Conservation (phyloP, 768 basidiomycete genomes). For the Hypholoma sublateritium region DNA sequence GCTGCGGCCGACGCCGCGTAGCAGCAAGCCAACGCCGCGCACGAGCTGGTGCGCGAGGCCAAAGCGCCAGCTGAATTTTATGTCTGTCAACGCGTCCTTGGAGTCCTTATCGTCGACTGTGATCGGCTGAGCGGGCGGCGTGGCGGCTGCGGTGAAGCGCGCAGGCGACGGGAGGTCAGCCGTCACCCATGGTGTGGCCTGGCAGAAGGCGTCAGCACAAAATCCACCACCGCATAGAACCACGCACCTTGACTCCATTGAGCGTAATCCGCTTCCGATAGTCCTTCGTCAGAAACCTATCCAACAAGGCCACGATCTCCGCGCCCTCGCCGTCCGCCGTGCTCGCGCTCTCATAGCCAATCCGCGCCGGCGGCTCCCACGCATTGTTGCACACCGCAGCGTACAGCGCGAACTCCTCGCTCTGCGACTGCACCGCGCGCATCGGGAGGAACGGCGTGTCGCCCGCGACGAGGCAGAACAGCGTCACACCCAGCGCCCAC, state of each 20-base stretch:
- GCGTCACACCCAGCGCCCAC: conserved; percentile 96
- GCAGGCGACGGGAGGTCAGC: not conserved
- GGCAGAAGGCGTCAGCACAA: not conserved
- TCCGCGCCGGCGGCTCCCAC: conserved; percentile 63
- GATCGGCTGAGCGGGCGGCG: conserved; percentile 34
- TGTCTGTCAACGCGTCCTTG: conserved; percentile 65
- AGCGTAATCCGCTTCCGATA: conserved; percentile 71
- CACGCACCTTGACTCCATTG: conserved; percentile 72
- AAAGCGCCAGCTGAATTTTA: conserved; percentile 65
- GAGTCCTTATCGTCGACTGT: conserved; percentile 77
- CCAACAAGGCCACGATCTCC: conserved; percentile 70
- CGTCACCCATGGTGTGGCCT: conserved; percentile 3
- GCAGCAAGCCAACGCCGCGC: not conserved
- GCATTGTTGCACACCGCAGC: conserved; percentile 75
- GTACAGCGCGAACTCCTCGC: conserved; percentile 73
- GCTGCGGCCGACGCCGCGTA: not conserved
- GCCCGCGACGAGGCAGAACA: conserved; percentile 93
- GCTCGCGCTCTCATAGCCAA: conserved; percentile 78
- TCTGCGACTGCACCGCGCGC: conserved; percentile 17
- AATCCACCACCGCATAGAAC: not conserved
- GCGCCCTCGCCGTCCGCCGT: conserved; percentile 42
- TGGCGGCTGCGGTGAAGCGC: not conserved
- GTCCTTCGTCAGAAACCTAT: conserved; percentile 81
- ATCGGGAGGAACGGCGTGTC: conserved; percentile 64
- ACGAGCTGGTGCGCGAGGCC: conserved; percentile 28